Conservation (phyloP, 192 early-diverging fungal species). For the Coemansia sp. region DNA sequence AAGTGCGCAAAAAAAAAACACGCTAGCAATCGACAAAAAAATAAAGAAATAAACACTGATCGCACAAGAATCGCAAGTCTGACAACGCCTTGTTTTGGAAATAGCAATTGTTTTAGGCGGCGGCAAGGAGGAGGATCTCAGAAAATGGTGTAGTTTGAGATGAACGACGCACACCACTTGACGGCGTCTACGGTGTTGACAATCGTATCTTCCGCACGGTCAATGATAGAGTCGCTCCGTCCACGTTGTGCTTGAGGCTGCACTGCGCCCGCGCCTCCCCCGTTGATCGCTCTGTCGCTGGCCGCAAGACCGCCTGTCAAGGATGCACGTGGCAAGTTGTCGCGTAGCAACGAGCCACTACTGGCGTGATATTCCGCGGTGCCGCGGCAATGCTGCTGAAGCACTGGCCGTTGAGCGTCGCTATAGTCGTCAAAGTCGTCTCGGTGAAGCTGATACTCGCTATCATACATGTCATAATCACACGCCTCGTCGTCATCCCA, state of each 20-base stretch:
- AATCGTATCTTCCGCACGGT: conserved; percentile 54
- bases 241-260: conserved; percentile 7
- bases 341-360: neutral
- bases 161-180: conserved; percentile 58
- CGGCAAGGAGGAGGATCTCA: neutral
- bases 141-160: conserved; percentile 57
- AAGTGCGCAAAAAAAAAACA: neutral
- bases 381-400: conserved; percentile 15
- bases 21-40: neutral
- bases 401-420: conserved; percentile 19
- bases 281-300: neutral
- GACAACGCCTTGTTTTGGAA: too few species aligned
- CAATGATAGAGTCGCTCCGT: conserved; percentile 54
- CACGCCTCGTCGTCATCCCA: conserved; percentile 21
- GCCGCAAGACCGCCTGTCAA: neutral
- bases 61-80: too few species aligned
- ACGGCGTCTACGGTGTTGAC: conserved; percentile 58
- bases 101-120: too few species aligned
- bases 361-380: conserved; percentile 7
- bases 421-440: conserved; percentile 25
- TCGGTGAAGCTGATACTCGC: conserved; percentile 29
- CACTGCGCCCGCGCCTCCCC: neutral
- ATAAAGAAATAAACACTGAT: too few species aligned
- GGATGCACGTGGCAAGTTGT: neutral
- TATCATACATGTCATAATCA: conserved; percentile 35